These are phyloP conservation scores for Firmiana major DNA, from an alignment of 345 rosid species.

Conservation along the genomic window DNA sequence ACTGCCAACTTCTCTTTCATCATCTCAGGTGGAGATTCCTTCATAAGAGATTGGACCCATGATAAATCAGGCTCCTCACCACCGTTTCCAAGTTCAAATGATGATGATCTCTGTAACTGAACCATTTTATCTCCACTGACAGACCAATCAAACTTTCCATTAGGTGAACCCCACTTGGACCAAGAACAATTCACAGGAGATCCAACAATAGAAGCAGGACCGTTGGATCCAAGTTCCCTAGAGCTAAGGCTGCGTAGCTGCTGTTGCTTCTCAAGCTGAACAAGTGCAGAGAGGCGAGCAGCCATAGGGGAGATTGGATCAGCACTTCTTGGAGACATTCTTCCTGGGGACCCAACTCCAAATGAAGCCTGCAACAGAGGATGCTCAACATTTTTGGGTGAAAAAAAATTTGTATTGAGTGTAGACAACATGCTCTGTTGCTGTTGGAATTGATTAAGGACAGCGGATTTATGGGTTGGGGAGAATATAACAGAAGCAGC, in stretches of 20 bases:
- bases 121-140: slow-evolving; percentile 29
- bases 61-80: slow-evolving; percentile 51
- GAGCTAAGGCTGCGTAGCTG: slow-evolving; percentile 40
- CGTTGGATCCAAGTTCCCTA: slow-evolving; percentile 35
- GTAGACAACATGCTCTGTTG: slow-evolving; percentile 45
- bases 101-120: slow-evolving; percentile 30
- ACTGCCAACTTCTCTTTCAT: slow-evolving; percentile 26
- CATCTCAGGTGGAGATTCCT: slow-evolving; percentile 49
- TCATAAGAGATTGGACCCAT: slow-evolving; percentile 52
- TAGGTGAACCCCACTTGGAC: slow-evolving; percentile 48
- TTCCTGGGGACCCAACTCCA: slow-evolving; percentile 44
- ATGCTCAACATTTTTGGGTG: slow-evolving; percentile 38
- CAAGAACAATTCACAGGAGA: slow-evolving; percentile 36
- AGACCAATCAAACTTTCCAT: slow-evolving; percentile 42
- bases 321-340: slow-evolving; percentile 46
- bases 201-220: slow-evolving; percentile 19
- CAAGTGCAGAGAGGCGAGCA: slow-evolving; percentile 30
- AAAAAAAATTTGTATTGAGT: slow-evolving; percentile 36
- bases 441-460: slow-evolving; percentile 41
- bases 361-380: slow-evolving; percentile 36
- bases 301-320: slow-evolving; percentile 48
- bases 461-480: slow-evolving; percentile 41
- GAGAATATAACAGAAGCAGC: slow-evolving; percentile 33
- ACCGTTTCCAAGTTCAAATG: slow-evolving; percentile 29
- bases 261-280: slow-evolving; percentile 47